Evolutionary conservation across 352 stramenopile species (phyloP).

Genomic region (Globisporangium abappressorium): DNA sequence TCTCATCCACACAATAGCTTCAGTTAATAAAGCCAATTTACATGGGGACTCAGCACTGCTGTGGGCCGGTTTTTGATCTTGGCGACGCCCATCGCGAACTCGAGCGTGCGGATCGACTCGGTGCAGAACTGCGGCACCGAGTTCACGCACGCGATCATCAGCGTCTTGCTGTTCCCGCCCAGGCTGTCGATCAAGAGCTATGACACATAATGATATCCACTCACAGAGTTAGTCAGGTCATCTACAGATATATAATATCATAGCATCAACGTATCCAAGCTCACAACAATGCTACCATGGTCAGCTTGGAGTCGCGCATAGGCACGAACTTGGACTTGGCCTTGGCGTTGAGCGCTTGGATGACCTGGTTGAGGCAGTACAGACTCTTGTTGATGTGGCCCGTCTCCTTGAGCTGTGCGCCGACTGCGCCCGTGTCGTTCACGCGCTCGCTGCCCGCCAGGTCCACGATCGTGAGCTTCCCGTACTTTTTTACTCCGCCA

Average conservation of each 20-base stretch:
- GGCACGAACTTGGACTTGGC: slow-evolving; percentile 60
- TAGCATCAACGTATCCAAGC: not conserved
- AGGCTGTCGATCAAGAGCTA: slow-evolving; percentile 71
- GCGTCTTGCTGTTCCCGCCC: slow-evolving; percentile 69
- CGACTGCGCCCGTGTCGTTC: slow-evolving; percentile 57
- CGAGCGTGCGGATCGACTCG: slow-evolving; percentile 64
- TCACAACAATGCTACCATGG: slow-evolving; percentile 33
- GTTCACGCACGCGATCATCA: slow-evolving; percentile 81
- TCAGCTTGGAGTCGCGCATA: slow-evolving; percentile 71
- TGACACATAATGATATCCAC: not conserved
- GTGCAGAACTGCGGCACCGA: slow-evolving; percentile 45
- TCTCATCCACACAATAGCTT: not conserved
- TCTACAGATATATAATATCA: not conserved
- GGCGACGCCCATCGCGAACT: slow-evolving; percentile 78
- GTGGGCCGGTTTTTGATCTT: slow-evolving; percentile 78
- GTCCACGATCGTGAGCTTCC: slow-evolving; percentile 77
- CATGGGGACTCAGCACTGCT: slow-evolving; percentile 55
- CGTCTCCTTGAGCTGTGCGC: slow-evolving; percentile 65
- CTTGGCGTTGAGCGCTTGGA: slow-evolving; percentile 62
- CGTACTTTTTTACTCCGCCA: slow-evolving; percentile 45
- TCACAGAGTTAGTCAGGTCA: too few species aligned
- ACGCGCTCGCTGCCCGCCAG: slow-evolving; percentile 65
- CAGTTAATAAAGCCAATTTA: not conserved
- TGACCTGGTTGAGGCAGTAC: slow-evolving; percentile 74
- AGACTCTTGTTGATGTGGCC: slow-evolving; percentile 81